These are phyloP conservation scores for Schizochytrium sp. DNA, from an alignment of 108 stramenopile genomes.

Conservation along the genomic window DNA sequence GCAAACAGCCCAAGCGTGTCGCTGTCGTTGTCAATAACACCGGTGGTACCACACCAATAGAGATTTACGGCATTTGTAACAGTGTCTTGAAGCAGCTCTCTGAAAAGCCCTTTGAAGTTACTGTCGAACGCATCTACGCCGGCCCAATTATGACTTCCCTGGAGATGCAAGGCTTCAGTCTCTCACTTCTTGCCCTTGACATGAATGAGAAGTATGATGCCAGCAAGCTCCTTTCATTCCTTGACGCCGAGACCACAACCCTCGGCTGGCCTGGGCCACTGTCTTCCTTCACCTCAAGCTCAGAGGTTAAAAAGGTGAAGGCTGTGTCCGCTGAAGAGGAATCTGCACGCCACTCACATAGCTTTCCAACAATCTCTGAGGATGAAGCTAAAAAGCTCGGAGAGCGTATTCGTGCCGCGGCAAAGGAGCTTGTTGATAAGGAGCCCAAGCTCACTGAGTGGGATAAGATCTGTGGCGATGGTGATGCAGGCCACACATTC, in stretches of 20 bases:
- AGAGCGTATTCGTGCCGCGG: slow-evolving; percentile 72
- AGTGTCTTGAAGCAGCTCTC: slow-evolving; percentile 71
- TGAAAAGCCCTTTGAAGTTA: slow-evolving; percentile 66
- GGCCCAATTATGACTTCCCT: slow-evolving; percentile 95
- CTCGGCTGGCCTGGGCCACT: slow-evolving; percentile 82
- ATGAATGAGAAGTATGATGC: slow-evolving; percentile 61
- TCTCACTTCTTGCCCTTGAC: slow-evolving; percentile 84
- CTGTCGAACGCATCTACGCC: slow-evolving; percentile 81
- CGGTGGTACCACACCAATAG: slow-evolving; percentile 92
- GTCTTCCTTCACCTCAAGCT: slow-evolving; percentile 54
- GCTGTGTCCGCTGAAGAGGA: slow-evolving; percentile 52
- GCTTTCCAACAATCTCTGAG: slow-evolving; percentile 73
- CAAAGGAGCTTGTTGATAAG: slow-evolving; percentile 77
- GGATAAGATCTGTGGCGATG: slow-evolving; percentile 94
- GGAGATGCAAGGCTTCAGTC: slow-evolving; percentile 92
- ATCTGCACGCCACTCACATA: slow-evolving; percentile 71
- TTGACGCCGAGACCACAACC: slow-evolving; percentile 87
- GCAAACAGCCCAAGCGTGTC: not conserved
- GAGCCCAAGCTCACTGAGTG: slow-evolving; percentile 87
- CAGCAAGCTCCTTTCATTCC: slow-evolving; percentile 70
- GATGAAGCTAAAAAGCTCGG: slow-evolving; percentile 59
- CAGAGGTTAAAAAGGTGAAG: slow-evolving; percentile 2
- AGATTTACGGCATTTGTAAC: slow-evolving; percentile 87
- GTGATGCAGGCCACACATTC: slow-evolving; percentile 96
- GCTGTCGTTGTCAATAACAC: slow-evolving; percentile 90